Evolutionary conservation across 2,329 filamentous ascomycete genomes (phyloP), one percentile per base, ranked within the genome.

Genomic region (Neofusicoccum kwambonambiense): DNA sequence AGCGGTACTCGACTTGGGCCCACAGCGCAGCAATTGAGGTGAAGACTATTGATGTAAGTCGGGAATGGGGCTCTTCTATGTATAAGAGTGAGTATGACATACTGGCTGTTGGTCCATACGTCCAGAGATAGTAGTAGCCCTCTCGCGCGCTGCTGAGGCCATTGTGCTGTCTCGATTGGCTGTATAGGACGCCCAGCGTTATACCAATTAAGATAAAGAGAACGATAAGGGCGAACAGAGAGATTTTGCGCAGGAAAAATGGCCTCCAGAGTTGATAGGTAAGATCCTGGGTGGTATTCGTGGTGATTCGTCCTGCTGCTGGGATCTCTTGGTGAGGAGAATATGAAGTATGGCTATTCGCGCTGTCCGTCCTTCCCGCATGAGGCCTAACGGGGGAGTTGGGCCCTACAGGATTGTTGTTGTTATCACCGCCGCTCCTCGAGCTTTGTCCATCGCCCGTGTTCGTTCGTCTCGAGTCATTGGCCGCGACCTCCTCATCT

Each of bases 1-100:
- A 60, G 7, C 56, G 56, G 31, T 60, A 60, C 41, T 60, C 56
- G 11, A 60, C 41, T n/a, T 60, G 56, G 2, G 56, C 41, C 56
- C 56, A 60, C 2, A 60, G 11, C 5, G 56, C 56, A 1, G 56
- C 56, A 4, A 60, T 45, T 1, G 11, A 13, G 8, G 56, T 60
- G 7, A 47, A 60, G 2, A 60, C 56, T 60, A 3, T 31, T 2
- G 27, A 12, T 34, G 3, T n/a, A 19, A 37, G 13, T 37, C 31
- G n/a, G 34, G 15, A 31, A 31, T 31, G 27, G 22, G 22, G 22
- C 3, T 19, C 19, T 19, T 19, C 19, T 19, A n/a, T 19, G 19
- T 19, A 19, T 19, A 19, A 31, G 27, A 31, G 27, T 1, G 27
- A 31, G 27, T 31, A 31, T 5, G 35, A 0, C 37, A 35, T 57